Conservation (phyloP, 1,139 yeast species). For the Kodamaea alishanica region DNA sequence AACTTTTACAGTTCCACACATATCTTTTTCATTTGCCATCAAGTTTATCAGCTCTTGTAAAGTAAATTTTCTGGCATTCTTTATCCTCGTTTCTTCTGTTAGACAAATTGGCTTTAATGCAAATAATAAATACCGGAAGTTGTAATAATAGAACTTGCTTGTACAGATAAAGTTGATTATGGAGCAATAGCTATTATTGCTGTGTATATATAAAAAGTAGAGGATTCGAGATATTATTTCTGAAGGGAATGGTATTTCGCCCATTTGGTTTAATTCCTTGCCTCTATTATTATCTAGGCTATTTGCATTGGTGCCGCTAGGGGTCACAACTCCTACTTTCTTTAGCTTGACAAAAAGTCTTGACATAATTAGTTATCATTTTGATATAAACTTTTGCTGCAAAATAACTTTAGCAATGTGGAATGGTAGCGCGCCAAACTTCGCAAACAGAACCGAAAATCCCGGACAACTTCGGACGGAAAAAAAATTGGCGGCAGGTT, state of each 20-base stretch:
- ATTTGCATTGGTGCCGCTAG: too few relatives aligned
- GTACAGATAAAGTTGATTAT: conserved; percentile 6
- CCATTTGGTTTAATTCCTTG: too few relatives aligned
- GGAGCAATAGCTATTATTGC: background rate
- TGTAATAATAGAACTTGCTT: conserved; percentile 5
- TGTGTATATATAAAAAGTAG: conserved; percentile 1
- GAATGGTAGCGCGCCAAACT: background rate
- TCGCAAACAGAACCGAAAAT: background rate
- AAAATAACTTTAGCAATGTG: too few relatives aligned
- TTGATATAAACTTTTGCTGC: too few relatives aligned
- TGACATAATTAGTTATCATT: background rate
- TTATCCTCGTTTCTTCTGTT: background rate
- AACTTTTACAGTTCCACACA: background rate
- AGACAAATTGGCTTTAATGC: conserved; percentile 3
- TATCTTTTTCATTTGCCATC: background rate
- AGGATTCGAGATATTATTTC: conserved; percentile 3
- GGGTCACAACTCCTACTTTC: too few relatives aligned
- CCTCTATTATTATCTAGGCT: too few relatives aligned
- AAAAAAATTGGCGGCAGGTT: too few relatives aligned
- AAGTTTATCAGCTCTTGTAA: background rate
- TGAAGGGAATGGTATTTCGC: background rate
- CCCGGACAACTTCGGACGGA: background rate
- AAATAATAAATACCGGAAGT: conserved; percentile 5
- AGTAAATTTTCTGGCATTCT: background rate
- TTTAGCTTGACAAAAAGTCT: too few relatives aligned